Conservation (phyloP, 2,329 filamentous ascomycete species). For the Xylaria hypoxylon region DNA sequence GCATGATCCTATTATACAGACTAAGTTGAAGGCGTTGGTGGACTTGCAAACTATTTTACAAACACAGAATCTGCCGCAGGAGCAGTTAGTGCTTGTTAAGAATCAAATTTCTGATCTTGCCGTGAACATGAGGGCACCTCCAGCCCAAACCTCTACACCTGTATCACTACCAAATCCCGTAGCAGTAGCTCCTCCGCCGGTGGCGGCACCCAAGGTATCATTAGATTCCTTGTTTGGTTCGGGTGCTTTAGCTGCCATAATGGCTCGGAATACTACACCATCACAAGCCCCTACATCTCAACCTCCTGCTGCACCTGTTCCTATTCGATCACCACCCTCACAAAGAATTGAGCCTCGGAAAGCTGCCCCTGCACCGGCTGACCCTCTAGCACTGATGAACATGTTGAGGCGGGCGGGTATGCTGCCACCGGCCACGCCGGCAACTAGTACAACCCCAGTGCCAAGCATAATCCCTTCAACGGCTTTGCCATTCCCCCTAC, state of each 20-base stretch:
- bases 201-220: conserved; percentile 57
- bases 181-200: conserved; percentile 54
- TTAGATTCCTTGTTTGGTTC: conserved; percentile 70
- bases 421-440: conserved; percentile 58
- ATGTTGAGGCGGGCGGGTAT: conserved; percentile 77
- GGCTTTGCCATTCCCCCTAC: conserved; percentile 52
- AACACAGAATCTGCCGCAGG: conserved; percentile 79
- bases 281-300: conserved; percentile 62
- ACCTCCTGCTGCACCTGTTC: conserved; percentile 54
- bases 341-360: conserved; percentile 56
- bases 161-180: conserved; percentile 53
- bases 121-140: conserved; percentile 67
- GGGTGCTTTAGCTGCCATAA: conserved; percentile 68
- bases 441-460: conserved; percentile 50
- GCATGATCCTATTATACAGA: conserved; percentile 79
- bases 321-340: conserved; percentile 64
- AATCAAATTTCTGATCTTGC: conserved; percentile 85
- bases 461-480: conserved; percentile 54
- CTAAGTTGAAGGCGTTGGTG: conserved; percentile 84
- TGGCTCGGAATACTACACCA: conserved; percentile 66
- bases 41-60: conserved; percentile 86
- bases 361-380: conserved; percentile 52
- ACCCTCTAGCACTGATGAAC: conserved; percentile 72
- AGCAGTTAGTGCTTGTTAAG: conserved; percentile 86
- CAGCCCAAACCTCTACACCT: conserved; percentile 57